These are phyloP conservation scores for Fusarium abutilonis DNA, from an alignment of 2,329 filamentous ascomycete genomes.

Conservation along the genomic window DNA sequence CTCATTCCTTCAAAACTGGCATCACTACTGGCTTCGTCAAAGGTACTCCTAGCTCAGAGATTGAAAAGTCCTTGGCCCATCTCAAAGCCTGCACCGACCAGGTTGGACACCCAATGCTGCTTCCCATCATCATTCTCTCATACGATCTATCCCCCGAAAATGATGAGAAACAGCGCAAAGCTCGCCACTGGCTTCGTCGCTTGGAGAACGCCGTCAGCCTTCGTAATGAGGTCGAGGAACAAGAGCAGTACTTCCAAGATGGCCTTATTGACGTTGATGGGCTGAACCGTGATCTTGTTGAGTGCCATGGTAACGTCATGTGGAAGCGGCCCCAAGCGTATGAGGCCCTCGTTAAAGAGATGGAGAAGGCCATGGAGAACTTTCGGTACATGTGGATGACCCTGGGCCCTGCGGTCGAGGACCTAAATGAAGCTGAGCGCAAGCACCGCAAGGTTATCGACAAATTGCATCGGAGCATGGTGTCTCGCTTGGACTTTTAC, in stretches of 20 bases:
- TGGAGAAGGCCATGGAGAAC: slow-evolving; percentile 59
- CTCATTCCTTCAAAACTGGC: slow-evolving; percentile 62
- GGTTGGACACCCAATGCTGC: slow-evolving; percentile 66
- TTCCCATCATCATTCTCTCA: slow-evolving; percentile 67
- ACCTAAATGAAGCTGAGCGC: slow-evolving; percentile 41
- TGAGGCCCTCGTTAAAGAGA: slow-evolving; percentile 60
- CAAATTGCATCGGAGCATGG: slow-evolving; percentile 63
- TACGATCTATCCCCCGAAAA: slow-evolving; percentile 66
- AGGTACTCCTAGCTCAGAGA: slow-evolving; percentile 66
- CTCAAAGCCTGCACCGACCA: slow-evolving; percentile 60
- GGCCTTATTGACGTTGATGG: slow-evolving; percentile 66
- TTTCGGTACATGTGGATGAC: slow-evolving; percentile 50
- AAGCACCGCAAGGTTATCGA: slow-evolving; percentile 50
- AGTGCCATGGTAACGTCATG: slow-evolving; percentile 70
- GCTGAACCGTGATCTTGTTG: slow-evolving; percentile 69
- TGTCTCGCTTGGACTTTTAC: slow-evolving; percentile 67
- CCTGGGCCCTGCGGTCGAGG: slow-evolving; percentile 30
- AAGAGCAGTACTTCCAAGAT: slow-evolving; percentile 64
- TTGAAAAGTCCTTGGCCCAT: slow-evolving; percentile 61
- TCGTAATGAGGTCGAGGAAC: slow-evolving; percentile 67
- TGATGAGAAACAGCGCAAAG: slow-evolving; percentile 70
- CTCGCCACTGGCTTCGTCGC: slow-evolving; percentile 68
- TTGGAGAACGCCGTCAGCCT: slow-evolving; percentile 70
- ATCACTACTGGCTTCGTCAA: slow-evolving; percentile 71
- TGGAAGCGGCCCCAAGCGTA: slow-evolving; percentile 73